Conservation (phyloP, 495 filamentous ascomycete genomes). For the Daldinia decipiens region DNA sequence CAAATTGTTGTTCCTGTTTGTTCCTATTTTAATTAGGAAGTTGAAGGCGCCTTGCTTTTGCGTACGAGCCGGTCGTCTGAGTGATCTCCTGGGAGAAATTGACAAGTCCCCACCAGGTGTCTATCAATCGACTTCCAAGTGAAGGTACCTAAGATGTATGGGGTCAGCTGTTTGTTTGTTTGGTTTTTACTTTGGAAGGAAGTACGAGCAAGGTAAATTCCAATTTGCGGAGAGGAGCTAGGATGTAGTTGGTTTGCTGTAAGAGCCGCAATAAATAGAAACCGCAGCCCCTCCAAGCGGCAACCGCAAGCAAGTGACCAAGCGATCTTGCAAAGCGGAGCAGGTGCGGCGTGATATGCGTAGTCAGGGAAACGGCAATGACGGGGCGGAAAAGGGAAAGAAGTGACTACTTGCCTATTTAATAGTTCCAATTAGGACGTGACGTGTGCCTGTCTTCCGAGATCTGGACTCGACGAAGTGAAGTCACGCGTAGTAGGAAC, state of each 20-base stretch:
- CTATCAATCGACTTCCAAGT: slow-evolving; percentile 31
- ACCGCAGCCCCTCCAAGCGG: slow-evolving; percentile 11
- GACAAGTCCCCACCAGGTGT: slow-evolving; percentile 13
- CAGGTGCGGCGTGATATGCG: slow-evolving; percentile 13
- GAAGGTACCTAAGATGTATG: slow-evolving; percentile 6
- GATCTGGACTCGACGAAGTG: slow-evolving; percentile 25
- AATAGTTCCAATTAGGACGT: slow-evolving; percentile 5
- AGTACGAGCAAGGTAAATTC: slow-evolving; percentile 17
- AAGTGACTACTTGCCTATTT: slow-evolving; percentile 35
- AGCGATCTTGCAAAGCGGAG: slow-evolving; percentile 19
- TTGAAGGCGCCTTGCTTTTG: slow-evolving; percentile 10
- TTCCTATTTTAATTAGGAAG: slow-evolving; percentile 11
- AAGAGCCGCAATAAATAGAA: slow-evolving; percentile 36
- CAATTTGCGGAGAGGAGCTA: slow-evolving; percentile 12
- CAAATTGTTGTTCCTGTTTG: slow-evolving; percentile 1
- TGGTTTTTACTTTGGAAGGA: neutral
- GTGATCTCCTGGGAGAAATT: slow-evolving; percentile 21
- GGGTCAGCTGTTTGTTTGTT: slow-evolving; percentile 25
- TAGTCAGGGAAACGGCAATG: neutral
- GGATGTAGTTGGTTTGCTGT: slow-evolving; percentile 27
- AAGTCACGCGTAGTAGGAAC: slow-evolving; percentile 29
- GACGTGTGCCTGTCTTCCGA: slow-evolving; percentile 16
- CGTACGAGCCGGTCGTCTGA: slow-evolving; percentile 37
- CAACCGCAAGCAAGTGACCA: slow-evolving; percentile 23
- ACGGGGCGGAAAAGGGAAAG: neutral